A percentile compares a stretch with the other conserved stretches of the same genome.
phyloP scores from a whole-genome alignment of 768 basidiomycete species.

The Tremella mesenterica region DNA sequence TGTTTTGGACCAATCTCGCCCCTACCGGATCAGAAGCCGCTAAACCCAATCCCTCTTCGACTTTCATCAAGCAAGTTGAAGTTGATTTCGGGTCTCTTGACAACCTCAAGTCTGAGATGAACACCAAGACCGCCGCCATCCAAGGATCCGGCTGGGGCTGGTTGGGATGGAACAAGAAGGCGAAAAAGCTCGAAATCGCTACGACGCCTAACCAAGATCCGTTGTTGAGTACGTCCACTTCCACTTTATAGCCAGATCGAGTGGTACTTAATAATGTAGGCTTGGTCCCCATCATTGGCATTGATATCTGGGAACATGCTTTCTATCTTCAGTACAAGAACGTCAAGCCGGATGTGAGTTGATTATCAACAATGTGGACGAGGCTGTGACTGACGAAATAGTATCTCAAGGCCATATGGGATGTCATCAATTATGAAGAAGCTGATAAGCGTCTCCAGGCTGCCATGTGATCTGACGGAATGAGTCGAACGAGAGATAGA shows the following conservation, averaged over 20 bases:
- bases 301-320: slow-evolving; percentile 93
- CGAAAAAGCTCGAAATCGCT: slow-evolving; percentile 73
- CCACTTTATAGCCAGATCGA: neutral
- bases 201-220: slow-evolving; percentile 98
- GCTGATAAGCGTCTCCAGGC: slow-evolving; percentile 61
- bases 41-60: slow-evolving; percentile 56
- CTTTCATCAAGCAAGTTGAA: slow-evolving; percentile 49
- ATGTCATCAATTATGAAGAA: slow-evolving; percentile 90
- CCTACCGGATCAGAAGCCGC: slow-evolving; percentile 54
- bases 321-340: slow-evolving; percentile 94
- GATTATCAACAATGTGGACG: neutral
- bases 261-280: slow-evolving; percentile 47
- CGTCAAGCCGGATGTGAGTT: slow-evolving; percentile 79
- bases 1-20: slow-evolving; percentile 93
- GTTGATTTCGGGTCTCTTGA: slow-evolving; percentile 62
- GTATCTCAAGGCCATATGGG: slow-evolving; percentile 95
- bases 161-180: slow-evolving; percentile 65
- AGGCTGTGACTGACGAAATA: slow-evolving; percentile 36
- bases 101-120: slow-evolving; percentile 67
- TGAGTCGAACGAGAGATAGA: too few species aligned
- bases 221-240: slow-evolving; percentile 49
- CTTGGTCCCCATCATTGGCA: slow-evolving; percentile 75
- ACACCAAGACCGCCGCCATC: slow-evolving; percentile 70
- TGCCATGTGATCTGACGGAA: slow-evolving; percentile 17
- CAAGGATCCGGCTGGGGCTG: slow-evolving; percentile 96